Base-by-base conservation (phyloP, 345 rosid species). In the Citrus trifoliata region DNA sequence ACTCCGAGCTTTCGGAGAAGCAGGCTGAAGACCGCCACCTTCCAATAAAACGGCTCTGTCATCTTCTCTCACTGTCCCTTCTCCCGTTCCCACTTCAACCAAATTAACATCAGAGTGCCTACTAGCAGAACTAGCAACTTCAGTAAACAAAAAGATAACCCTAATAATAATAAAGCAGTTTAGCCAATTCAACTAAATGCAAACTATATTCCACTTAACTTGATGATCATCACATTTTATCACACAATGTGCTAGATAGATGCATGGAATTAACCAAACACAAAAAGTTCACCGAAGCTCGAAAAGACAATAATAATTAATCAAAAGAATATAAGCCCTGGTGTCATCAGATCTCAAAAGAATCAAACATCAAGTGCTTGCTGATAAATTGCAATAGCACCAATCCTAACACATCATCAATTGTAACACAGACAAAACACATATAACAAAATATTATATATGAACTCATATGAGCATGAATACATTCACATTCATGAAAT, bases 11-110 rank as follows among this genome's bases (percentile, higher is more conserved):
- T 70, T 86, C 35, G 97, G 97, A 86, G 99, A 94, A 80, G 89
- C 87, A 21, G 93, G 85, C 56, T 93, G 99, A 60, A 94, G 94
- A 82, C 90, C 89, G 65, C 97, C 97, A 32, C 93, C 97, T 80
- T 93, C 99, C 48, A 96, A 82, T 22, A 94, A 85, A 79, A 92
- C 91, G 69, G 91, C 97, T 73, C 85, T 85, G 77, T 96, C 97
- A 55, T 93, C 99, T 64, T 93, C 97, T 82, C 89, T 89, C 3
- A 93, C 91, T 14, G 82, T 75, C 9, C 68, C 92, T 60, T 87
- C 83, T 37, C 85, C 89, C 40, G 78, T 82, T 51, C 85, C 90
- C 79, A 91, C 48, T 78, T 94, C 97, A 74, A 89, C 95, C 85
- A 96, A 84, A 79, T 77, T 85, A 69, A 94, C 78, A 69, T 96